Percentiles rank a stretch among this genome's conserved stretches.
Evolutionary conservation across 768 basidiomycete species (phyloP).

Genomic region (Tulasnella sp.): DNA sequence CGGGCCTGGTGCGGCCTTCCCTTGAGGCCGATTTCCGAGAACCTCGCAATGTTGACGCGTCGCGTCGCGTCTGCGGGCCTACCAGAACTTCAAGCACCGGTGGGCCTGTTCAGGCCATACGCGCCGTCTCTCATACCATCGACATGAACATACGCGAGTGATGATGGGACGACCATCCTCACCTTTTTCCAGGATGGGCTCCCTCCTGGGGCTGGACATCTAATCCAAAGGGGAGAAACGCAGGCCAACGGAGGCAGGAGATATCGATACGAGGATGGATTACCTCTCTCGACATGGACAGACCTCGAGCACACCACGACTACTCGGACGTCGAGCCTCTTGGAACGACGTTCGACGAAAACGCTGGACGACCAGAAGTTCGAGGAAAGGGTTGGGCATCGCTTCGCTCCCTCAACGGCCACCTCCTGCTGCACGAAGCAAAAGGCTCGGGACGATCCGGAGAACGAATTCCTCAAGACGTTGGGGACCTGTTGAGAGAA

Average conservation of each 20-base stretch:
- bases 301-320: not conserved
- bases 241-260: not conserved
- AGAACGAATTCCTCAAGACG: too few relatives aligned
- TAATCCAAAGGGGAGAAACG: slow-evolving; percentile 32
- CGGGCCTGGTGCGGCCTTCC: slow-evolving; percentile 51
- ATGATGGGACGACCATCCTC: too few relatives aligned
- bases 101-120: slow-evolving; percentile 77
- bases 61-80: too few relatives aligned
- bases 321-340: not conserved
- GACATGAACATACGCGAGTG: too few relatives aligned
- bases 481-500: too few relatives aligned
- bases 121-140: slow-evolving; percentile 77
- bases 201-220: slow-evolving; percentile 34
- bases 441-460: too few relatives aligned
- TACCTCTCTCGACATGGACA: not conserved
- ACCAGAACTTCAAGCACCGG: slow-evolving; percentile 74
- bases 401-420: too few relatives aligned
- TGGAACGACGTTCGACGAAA: too few relatives aligned
- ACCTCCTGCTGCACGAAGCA: too few relatives aligned
- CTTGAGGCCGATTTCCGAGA: not conserved
- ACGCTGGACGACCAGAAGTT: too few relatives aligned
- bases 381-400: too few relatives aligned
- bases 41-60: not conserved
- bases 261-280: not conserved
- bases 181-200: slow-evolving; percentile 65